A percentile compares a stretch with the other conserved stretches of the same genome.
phyloP scores from a whole-genome alignment of 2,329 filamentous ascomycete genomes.

The Neopestalotiopsis rosae region DNA sequence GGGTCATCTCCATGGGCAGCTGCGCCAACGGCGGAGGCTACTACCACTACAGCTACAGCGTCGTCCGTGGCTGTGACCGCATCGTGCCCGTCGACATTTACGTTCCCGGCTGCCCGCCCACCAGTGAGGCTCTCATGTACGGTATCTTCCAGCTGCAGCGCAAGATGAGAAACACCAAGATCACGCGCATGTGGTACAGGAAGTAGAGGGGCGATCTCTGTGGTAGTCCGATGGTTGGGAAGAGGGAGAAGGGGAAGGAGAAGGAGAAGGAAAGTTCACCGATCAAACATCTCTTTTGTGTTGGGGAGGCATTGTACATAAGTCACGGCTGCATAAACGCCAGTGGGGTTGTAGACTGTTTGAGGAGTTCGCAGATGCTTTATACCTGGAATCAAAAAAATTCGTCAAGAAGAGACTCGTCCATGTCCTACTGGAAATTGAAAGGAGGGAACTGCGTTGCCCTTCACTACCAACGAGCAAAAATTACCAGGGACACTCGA shows the following conservation, averaged over 20 bases:
- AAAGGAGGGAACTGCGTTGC: background rate
- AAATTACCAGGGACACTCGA: background rate
- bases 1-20: conserved; percentile 84
- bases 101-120: conserved; percentile 74
- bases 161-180: conserved; percentile 70
- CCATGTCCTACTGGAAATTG: too few species aligned
- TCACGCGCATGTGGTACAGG: conserved; percentile 63
- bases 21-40: conserved; percentile 87
- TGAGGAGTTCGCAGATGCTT: conserved; percentile 9
- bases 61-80: conserved; percentile 76
- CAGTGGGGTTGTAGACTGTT: conserved; percentile 11
- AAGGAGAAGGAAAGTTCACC: background rate
- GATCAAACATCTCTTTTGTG: conserved; percentile 16
- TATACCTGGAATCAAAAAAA: conserved; percentile 1
- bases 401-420: background rate
- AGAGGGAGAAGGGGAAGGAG: background rate
- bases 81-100: conserved; percentile 83
- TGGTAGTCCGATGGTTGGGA: conserved; percentile 4
- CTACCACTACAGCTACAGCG: conserved; percentile 85
- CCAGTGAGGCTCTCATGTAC: conserved; percentile 68
- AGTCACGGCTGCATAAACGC: conserved; percentile 14
- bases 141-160: conserved; percentile 78
- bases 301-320: conserved; percentile 18
- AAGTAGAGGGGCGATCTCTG: conserved; percentile 44
- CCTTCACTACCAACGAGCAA: background rate